These are phyloP conservation scores for Dissoconium aciculare DNA, from an alignment of 2,329 filamentous ascomycete species.

Conservation along the genomic window DNA sequence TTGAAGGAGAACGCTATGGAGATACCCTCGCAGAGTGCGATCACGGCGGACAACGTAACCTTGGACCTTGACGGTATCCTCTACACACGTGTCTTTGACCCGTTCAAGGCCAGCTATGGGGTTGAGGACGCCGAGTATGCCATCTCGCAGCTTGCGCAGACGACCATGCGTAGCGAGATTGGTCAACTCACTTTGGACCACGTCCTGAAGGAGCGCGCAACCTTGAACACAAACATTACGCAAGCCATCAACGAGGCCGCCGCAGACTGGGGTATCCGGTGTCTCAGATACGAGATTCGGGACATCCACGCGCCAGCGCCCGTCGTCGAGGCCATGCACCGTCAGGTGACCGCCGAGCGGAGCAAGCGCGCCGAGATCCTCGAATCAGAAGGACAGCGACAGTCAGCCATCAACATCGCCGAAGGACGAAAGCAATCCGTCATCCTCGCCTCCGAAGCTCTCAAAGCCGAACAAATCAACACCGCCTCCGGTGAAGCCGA, in stretches of 20 bases:
- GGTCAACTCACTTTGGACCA: conserved; percentile 93
- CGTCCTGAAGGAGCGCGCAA: conserved; percentile 90
- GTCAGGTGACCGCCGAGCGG: conserved; percentile 91
- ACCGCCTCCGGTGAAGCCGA: conserved; percentile 82
- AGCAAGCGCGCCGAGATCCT: conserved; percentile 96
- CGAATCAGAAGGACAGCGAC: conserved; percentile 89
- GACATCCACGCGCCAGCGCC: conserved; percentile 92
- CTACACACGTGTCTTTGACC: conserved; percentile 92
- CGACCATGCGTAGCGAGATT: conserved; percentile 97
- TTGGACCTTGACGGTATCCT: conserved; percentile 89
- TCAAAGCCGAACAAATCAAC: conserved; percentile 86
- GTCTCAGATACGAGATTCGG: conserved; percentile 91
- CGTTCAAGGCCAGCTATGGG: conserved; percentile 96
- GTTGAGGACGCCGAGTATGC: conserved; percentile 98
- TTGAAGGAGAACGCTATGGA: conserved; percentile 93
- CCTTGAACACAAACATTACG: conserved; percentile 97
- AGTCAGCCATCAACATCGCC: conserved; percentile 96
- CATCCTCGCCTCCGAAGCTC: conserved; percentile 84
- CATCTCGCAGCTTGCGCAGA: conserved; percentile 94
- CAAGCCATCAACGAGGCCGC: conserved; percentile 96
- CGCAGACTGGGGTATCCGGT: conserved; percentile 91
- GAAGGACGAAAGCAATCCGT: conserved; percentile 95
- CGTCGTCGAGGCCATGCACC: conserved; percentile 95
- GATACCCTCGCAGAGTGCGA: conserved; percentile 93
- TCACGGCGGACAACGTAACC: conserved; percentile 96